Evolutionary conservation across 1,284 basidiomycete genomes (phyloP), one percentile per base, ranked within the genome.

Genomic region (Cutaneotrichosporon cavernicola): DNA sequence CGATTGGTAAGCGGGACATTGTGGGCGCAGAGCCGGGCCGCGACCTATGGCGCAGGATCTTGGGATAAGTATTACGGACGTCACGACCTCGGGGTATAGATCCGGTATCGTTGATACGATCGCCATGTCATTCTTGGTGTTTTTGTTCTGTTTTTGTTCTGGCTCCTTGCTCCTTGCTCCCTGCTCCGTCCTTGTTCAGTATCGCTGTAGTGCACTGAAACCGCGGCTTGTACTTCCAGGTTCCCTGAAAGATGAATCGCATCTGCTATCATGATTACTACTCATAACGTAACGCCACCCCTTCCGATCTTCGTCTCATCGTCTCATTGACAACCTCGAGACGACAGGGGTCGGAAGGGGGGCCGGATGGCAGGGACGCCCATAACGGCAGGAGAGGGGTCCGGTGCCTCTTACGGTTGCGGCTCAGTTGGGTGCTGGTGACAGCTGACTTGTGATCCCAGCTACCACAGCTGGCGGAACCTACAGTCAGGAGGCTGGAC

Each of bases 31-130:
- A 69, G 38, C 68, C 68, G 1, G 62, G 66, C 40, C 62, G 66
- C 34, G 66, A 67, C 34, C 66, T 69, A 7, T 69, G 68, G 68
- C 52, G 64, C 21, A 62, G 66, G 18, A 60, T 69, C n/a, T 31
- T 69, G 22, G 68, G 68, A 14, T 68, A 62, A 50, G 6, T 43
- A 18, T 46, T 46, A 46, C 43, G 43, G 43, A 46, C 43, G 14
- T 46, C n/a, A 46, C 43, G 43, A 46, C 26, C 26, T 46, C 9
- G 36, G 51, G 43, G 43, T 46, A 46, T 46, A 46, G 43, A 46
- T 46, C 43, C 43, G 11, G 43, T 18, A 46, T 18, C 11, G n/a
- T 46, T 46, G 40, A 18, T n/a, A 46, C 9, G 43, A 46, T 18
- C n/a, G 43, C 43, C 43, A 46, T 46, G 43, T 18, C 43, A 46